These are phyloP conservation scores for Phytophthora constricta DNA, from an alignment of 352 stramenopile genomes.

Conservation along the genomic window DNA sequence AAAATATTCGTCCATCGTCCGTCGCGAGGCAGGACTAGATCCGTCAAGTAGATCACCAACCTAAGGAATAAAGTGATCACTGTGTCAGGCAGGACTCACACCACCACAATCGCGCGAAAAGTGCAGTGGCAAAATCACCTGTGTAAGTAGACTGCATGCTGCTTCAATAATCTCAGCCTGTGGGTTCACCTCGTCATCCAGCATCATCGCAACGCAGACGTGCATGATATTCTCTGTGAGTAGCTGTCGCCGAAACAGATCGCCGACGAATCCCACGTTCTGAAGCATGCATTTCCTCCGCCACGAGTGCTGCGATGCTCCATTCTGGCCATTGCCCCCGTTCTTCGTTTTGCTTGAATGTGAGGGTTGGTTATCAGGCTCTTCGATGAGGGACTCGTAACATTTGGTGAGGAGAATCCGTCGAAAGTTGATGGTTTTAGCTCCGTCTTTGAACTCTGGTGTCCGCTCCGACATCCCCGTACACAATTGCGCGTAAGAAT, in stretches of 20 bases:
- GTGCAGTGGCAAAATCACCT: slow-evolving; percentile 43
- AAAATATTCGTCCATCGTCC: slow-evolving; percentile 89
- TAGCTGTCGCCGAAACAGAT: slow-evolving; percentile 79
- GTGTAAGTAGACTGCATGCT: slow-evolving; percentile 62
- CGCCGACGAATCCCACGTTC: slow-evolving; percentile 76
- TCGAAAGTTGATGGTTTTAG: slow-evolving; percentile 85
- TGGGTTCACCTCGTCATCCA: slow-evolving; percentile 73
- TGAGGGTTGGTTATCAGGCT: slow-evolving; percentile 45
- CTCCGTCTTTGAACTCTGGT: slow-evolving; percentile 85
- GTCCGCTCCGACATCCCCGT: slow-evolving; percentile 67
- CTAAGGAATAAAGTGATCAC: slow-evolving; percentile 27
- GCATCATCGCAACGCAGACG: slow-evolving; percentile 86
- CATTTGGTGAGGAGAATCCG: slow-evolving; percentile 80
- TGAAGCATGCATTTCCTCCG: slow-evolving; percentile 77
- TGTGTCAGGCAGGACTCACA: neutral
- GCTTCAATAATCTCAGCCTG: slow-evolving; percentile 72
- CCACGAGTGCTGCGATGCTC: slow-evolving; percentile 61
- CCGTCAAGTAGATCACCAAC: slow-evolving; percentile 82
- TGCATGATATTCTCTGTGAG: slow-evolving; percentile 89
- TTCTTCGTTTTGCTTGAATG: slow-evolving; percentile 24
- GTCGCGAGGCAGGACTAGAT: slow-evolving; percentile 78
- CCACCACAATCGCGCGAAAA: neutral
- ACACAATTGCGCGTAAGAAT: slow-evolving; percentile 70
- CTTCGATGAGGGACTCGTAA: slow-evolving; percentile 84
- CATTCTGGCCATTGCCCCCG: slow-evolving; percentile 19